These are phyloP conservation scores for Jackrogersella multiformis DNA, from an alignment of 495 filamentous ascomycete genomes.

Conservation along the genomic window DNA sequence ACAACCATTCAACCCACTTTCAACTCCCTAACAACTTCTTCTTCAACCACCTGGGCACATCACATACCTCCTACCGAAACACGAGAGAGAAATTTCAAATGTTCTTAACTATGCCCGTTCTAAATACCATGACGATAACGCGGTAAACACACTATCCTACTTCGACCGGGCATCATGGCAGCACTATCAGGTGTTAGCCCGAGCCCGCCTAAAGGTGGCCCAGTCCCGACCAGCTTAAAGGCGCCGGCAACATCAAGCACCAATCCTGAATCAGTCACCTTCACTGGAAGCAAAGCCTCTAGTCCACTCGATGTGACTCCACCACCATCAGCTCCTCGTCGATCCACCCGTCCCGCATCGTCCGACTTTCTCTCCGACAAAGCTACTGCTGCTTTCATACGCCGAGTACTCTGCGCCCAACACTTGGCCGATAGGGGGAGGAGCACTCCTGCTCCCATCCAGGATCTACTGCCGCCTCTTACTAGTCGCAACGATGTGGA, in stretches of 20 bases:
- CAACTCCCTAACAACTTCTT: conserved; percentile 10
- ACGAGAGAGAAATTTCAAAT: neutral
- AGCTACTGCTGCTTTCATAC: conserved; percentile 61
- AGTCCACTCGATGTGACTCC: conserved; percentile 24
- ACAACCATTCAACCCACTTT: conserved; percentile 19
- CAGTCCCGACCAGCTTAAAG: conserved; percentile 41
- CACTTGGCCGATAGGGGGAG: conserved; percentile 57
- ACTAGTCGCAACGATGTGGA: conserved; percentile 94
- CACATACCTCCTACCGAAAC: neutral
- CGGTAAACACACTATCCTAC: conserved; percentile 18
- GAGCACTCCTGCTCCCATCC: conserved; percentile 59
- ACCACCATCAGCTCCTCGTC: conserved; percentile 40
- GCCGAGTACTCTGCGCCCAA: conserved; percentile 60
- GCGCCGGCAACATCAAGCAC: conserved; percentile 41
- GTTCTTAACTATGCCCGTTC: no score
- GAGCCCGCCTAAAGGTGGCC: conserved; percentile 37
- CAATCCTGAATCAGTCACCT: conserved; percentile 39
- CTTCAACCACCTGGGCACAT: neutral
- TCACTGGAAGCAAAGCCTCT: conserved; percentile 25
- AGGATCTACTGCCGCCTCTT: conserved; percentile 86
- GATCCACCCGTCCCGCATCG: conserved; percentile 41
- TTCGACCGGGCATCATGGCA: conserved; percentile 41
- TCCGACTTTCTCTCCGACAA: conserved; percentile 60
- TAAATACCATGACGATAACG: conserved; percentile 18
- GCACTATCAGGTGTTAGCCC: conserved; percentile 29